phyloP scores from a whole-genome alignment of 805 yeast genomes.

The Candida piceae region DNA sequence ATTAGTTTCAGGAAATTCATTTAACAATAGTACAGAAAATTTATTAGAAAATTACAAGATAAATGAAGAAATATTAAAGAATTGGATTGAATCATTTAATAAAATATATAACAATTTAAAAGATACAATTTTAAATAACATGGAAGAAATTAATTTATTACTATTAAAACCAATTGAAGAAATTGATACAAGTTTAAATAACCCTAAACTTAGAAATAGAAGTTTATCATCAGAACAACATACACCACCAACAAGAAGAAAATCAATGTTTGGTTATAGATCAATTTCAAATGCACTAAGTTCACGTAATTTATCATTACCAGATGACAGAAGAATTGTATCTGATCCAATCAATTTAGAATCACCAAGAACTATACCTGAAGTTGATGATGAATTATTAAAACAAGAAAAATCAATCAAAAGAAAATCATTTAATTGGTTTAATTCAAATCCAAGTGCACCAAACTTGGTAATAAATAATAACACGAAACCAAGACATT shows the following conservation, averaged over 20 bases:
- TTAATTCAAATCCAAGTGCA: slow-evolving; percentile 18
- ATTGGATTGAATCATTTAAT: neutral
- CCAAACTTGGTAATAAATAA: slow-evolving; percentile 7
- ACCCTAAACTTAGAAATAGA: slow-evolving; percentile 11
- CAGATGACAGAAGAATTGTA: slow-evolving; percentile 3
- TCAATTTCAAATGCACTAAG: slow-evolving; percentile 22
- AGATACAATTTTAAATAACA: neutral
- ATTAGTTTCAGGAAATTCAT: slow-evolving; percentile 6
- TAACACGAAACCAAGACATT: too few relatives aligned
- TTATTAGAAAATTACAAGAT: slow-evolving; percentile 23
- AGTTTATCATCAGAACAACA: slow-evolving; percentile 13
- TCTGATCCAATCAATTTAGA: slow-evolving; percentile 1
- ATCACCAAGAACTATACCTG: neutral
- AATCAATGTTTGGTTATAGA: slow-evolving; percentile 25
- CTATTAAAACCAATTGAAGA: too few relatives aligned
- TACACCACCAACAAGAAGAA: slow-evolving; percentile 20
- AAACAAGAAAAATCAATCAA: slow-evolving; percentile 10
- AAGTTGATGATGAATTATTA: neutral
- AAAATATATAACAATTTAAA: neutral
- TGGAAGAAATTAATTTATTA: too few relatives aligned
- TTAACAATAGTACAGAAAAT: slow-evolving; percentile 21
- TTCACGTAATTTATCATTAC: slow-evolving; percentile 11
- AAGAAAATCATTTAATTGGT: slow-evolving; percentile 24
- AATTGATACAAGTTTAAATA: too few relatives aligned
- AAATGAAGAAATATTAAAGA: slow-evolving; percentile 24